These are phyloP conservation scores for Krasilnikovozyma curviuscula DNA, from an alignment of 768 basidiomycete genomes.

Conservation along the genomic window DNA sequence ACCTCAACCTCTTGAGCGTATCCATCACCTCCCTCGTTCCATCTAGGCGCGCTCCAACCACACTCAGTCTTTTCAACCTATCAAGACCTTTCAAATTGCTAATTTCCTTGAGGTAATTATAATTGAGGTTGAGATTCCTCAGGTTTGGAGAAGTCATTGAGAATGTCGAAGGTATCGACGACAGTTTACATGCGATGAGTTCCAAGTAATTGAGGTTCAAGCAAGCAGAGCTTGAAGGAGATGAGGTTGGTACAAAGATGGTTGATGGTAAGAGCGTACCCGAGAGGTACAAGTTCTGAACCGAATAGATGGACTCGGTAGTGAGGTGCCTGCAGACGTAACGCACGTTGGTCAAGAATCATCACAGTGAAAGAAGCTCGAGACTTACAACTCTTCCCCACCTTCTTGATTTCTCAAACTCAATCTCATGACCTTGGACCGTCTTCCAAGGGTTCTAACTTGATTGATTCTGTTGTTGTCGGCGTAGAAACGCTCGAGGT, in stretches of 20 bases:
- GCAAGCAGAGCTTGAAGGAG: slow-evolving; percentile 32
- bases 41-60: slow-evolving; percentile 61
- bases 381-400: slow-evolving; percentile 51
- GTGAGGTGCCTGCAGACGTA: no score
- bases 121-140: slow-evolving; percentile 82
- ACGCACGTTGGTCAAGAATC: not conserved
- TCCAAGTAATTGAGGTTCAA: slow-evolving; percentile 86
- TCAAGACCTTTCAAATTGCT: slow-evolving; percentile 38
- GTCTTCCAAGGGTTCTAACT: slow-evolving; percentile 29
- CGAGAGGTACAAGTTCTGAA: slow-evolving; percentile 84
- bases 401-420: slow-evolving; percentile 68
- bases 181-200: slow-evolving; percentile 66
- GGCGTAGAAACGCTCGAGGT: slow-evolving; percentile 73
- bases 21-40: slow-evolving; percentile 54
- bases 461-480: slow-evolving; percentile 50
- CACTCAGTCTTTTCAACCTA: slow-evolving; percentile 60
- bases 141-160: slow-evolving; percentile 56
- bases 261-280: no score
- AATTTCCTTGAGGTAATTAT: slow-evolving; percentile 63
- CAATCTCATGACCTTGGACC: slow-evolving; percentile 65
- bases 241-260: not conserved
- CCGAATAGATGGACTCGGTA: no score
- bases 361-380: slow-evolving; percentile 15
- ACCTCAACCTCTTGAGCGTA: slow-evolving; percentile 47
- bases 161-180: slow-evolving; percentile 48